Evolutionary conservation across 1,284 basidiomycete genomes (phyloP), one percentile per base, ranked within the genome.

Genomic region (Ustilago crameri): DNA sequence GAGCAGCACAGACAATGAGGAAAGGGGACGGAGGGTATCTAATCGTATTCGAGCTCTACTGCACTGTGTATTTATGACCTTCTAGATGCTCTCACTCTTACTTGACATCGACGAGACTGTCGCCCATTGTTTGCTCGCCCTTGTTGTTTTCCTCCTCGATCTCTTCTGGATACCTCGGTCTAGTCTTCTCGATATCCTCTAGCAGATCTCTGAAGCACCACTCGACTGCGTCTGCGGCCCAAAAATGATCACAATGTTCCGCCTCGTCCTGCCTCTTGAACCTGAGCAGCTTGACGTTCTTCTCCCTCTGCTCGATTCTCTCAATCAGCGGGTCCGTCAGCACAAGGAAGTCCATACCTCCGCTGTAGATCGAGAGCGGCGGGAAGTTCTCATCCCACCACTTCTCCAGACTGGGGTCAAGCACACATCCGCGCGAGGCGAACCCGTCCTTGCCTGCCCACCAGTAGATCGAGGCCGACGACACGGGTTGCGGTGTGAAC

Each of bases 361-460:
- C 87, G 47, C 87, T 84, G 71, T 87, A 89, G 34, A 89, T 85
- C 8, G 86, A 84, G 2, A 89, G 75, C 0, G 88, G 88, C 0
- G 88, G 88, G 83, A 89, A 89, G n/a, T 85, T 82, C 71, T 87
- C 86, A 62, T 86, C 88, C 87, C 87, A 89, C 81, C 81, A 81
- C 51, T 84, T 83, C 12, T 86, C 84, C 5, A 86, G 75, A 3
- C 78, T 80, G 35, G 86, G 85, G 75, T 89, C 88, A 47, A 89
- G 82, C 0, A 86, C 86, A 66, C 88, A 88, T 53, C 87, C 87
- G 26, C 88, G 84, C 42, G 86, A 85, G 0, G 87, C 86, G 62
- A 89, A 89, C 0, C 88, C 88, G 70, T 86, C 86, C 75, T 87
- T 86, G 10, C 88, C 88, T 46, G 87, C 88, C 88, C 88, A 84